Percentiles rank a stretch among this genome's conserved stretches.
These are phyloP conservation scores for Globisporangium paddicum DNA, from an alignment of 352 stramenopile species.

Conservation along the genomic window DNA sequence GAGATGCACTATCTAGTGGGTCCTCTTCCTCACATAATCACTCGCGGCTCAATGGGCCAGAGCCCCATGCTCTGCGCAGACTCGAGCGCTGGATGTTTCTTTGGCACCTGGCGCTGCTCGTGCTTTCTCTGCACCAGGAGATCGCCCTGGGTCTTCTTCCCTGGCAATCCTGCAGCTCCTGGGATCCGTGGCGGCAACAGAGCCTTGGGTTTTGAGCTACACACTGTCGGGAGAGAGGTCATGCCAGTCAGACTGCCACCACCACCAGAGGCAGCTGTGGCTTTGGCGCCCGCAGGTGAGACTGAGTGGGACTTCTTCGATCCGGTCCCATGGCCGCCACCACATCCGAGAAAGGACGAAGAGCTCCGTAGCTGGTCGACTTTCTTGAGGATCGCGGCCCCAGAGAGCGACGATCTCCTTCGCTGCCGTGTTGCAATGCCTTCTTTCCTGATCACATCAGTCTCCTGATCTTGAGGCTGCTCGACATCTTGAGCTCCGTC, in stretches of 20 bases:
- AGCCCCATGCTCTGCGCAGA: not conserved
- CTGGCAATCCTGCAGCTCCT: not conserved
- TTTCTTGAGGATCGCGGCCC: constrained; percentile 10
- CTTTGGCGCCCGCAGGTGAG: not conserved
- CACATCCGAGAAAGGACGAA: not conserved
- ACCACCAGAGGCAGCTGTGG: too few species aligned
- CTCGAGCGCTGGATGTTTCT: not conserved
- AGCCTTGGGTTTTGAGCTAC: not conserved
- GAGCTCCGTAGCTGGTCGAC: constrained; percentile 9
- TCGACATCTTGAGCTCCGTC: not conserved
- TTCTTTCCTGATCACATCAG: constrained; percentile 1
- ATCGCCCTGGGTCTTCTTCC: constrained; percentile 8
- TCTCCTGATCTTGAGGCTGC: not conserved
- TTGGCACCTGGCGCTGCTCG: not conserved
- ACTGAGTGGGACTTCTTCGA: constrained; percentile 14
- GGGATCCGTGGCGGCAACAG: constrained; percentile 15
- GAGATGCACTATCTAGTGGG: not conserved
- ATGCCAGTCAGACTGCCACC: too few species aligned
- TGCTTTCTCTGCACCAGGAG: constrained; percentile 6
- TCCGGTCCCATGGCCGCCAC: not conserved
- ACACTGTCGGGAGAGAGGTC: not conserved
- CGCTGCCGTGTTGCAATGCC: constrained; percentile 2
- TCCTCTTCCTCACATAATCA: constrained; percentile 4
- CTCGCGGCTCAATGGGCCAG: constrained; percentile 4
- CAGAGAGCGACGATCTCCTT: constrained; percentile 7